A percentile compares a stretch with the other conserved stretches of the same genome.
Conservation (phyloP, 257 asterid species). For the Penstemon eatonii region DNA sequence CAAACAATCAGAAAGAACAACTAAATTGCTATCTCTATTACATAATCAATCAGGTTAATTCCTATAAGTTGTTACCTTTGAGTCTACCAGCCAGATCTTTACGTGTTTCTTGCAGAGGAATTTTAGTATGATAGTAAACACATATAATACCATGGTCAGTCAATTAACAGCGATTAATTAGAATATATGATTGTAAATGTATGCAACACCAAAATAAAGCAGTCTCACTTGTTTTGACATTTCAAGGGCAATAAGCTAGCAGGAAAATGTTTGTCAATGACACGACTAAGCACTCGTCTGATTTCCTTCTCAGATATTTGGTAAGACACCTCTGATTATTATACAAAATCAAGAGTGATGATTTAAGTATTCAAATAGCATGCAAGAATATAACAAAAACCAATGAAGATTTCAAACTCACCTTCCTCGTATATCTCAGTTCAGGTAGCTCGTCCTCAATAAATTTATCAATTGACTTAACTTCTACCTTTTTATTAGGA, state of each 20-base stretch:
- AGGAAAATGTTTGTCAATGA: too few species aligned
- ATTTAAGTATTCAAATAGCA: too few species aligned
- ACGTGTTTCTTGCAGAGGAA: constrained; percentile 63
- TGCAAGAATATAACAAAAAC: too few species aligned
- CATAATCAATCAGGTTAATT: neutral
- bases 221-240: constrained; percentile 70
- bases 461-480: too few species aligned
- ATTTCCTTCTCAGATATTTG: too few species aligned
- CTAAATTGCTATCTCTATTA: neutral
- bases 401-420: too few species aligned
- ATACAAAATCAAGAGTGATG: too few species aligned
- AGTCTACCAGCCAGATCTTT: constrained; percentile 92
- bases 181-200: neutral
- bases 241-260: constrained; percentile 92
- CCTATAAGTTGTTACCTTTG: constrained; percentile 57
- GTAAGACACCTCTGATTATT: too few species aligned
- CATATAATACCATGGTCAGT: constrained; percentile 25
- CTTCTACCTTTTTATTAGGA: too few species aligned
- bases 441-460: too few species aligned
- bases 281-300: too few species aligned
- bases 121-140: constrained; percentile 40
- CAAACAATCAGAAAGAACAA: neutral
- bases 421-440: too few species aligned
- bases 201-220: constrained; percentile 2
- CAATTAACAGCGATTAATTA: neutral